Percentiles rank a stretch among this genome's conserved stretches.
These are phyloP conservation scores for Pythium chondricola DNA, from an alignment of 352 stramenopile genomes.

Conservation along the genomic window DNA sequence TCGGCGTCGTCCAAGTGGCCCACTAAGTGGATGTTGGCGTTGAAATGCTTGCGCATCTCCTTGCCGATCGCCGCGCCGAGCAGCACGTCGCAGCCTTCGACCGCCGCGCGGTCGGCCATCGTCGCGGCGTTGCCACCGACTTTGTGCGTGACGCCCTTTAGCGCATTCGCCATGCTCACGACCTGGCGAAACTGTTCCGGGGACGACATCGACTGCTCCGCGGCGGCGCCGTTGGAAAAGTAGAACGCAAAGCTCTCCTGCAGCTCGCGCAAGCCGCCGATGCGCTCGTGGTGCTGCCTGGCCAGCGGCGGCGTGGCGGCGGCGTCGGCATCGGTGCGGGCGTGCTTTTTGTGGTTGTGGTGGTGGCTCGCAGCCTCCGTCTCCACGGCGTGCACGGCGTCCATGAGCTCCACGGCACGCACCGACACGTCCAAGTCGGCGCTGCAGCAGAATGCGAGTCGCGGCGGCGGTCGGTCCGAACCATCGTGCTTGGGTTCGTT, in stretches of 20 bases:
- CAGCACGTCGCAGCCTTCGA: constrained; percentile 66
- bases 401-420: constrained; percentile 68
- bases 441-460: constrained; percentile 78
- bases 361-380: constrained; percentile 27
- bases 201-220: constrained; percentile 79
- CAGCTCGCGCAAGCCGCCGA: constrained; percentile 47
- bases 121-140: constrained; percentile 76
- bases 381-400: constrained; percentile 40
- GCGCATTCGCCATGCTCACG: constrained; percentile 53
- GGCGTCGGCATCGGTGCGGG: constrained; percentile 11
- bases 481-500: constrained; percentile 4
- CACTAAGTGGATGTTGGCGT: constrained; percentile 55
- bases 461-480: constrained; percentile 17
- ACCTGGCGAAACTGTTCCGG: constrained; percentile 70
- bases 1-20: constrained; percentile 49
- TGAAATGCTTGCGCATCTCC: constrained; percentile 67
- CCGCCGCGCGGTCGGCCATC: constrained; percentile 64
- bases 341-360: constrained; percentile 31
- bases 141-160: constrained; percentile 52
- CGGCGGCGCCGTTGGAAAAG: constrained; percentile 69
- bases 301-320: constrained; percentile 17
- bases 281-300: constrained; percentile 66
- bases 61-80: constrained; percentile 71
- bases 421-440: constrained; percentile 77
- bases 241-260: constrained; percentile 84